Evolutionary conservation across 1,284 basidiomycete genomes (phyloP).

Genomic region (Ustilago trichophora): DNA sequence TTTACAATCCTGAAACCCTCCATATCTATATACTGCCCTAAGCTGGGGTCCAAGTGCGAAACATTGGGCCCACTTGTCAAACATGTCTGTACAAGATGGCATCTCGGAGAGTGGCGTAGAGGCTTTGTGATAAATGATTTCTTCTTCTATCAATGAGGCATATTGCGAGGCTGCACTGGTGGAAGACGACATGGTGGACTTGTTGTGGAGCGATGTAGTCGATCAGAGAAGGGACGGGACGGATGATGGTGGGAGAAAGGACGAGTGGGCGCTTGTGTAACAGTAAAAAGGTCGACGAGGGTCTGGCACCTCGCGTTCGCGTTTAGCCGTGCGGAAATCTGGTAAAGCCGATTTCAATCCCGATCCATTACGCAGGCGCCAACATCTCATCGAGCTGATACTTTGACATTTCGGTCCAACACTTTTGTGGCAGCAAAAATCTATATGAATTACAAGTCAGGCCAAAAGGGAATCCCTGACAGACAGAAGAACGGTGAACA

Average conservation of each 20-base stretch:
- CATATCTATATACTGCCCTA: slow-evolving; percentile 85
- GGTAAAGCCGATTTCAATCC: too few relatives aligned
- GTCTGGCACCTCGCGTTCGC: slow-evolving; percentile 20
- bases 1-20: slow-evolving; percentile 78
- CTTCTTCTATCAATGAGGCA: slow-evolving; percentile 40
- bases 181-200: slow-evolving; percentile 8
- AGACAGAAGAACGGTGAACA: neutral
- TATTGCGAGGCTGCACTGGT: slow-evolving; percentile 22
- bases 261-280: neutral
- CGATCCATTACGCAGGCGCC: too few relatives aligned
- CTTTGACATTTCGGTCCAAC: too few relatives aligned
- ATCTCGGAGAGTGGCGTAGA: slow-evolving; percentile 51
- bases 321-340: too few relatives aligned
- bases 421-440: neutral
- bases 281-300: too few relatives aligned
- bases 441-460: slow-evolving; percentile 25
- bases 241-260: neutral
- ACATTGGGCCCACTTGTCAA: slow-evolving; percentile 64
- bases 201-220: too few relatives aligned
- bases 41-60: slow-evolving; percentile 78
- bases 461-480: neutral
- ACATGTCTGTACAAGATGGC: slow-evolving; percentile 57
- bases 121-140: slow-evolving; percentile 55
- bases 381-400: too few relatives aligned
- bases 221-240: neutral